These are phyloP conservation scores for Hemileccinum impolitum DNA, from an alignment of 768 basidiomycete species.

Conservation along the genomic window DNA sequence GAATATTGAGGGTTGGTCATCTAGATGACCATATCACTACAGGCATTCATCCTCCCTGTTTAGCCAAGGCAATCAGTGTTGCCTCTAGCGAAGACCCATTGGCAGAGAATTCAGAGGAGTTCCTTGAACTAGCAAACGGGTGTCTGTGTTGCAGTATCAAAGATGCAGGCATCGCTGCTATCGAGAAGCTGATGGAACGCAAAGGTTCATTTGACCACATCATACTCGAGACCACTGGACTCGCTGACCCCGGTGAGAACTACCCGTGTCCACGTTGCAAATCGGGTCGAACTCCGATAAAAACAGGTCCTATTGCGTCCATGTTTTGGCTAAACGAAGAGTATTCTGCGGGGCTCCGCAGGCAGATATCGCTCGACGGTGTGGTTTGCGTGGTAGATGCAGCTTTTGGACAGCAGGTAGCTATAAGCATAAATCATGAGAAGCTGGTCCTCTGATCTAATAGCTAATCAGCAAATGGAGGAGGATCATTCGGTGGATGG, in stretches of 20 bases:
- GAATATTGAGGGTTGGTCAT: slow-evolving; percentile 84
- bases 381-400: slow-evolving; percentile 93
- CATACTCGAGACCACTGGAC: slow-evolving; percentile 90
- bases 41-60: background rate
- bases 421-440: slow-evolving; percentile 31
- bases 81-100: slow-evolving; percentile 61
- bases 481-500: slow-evolving; percentile 66
- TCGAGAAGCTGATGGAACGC: slow-evolving; percentile 84
- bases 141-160: slow-evolving; percentile 99
- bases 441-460: slow-evolving; percentile 4
- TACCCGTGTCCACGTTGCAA: background rate
- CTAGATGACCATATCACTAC: background rate
- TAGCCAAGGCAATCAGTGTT: slow-evolving; percentile 86
- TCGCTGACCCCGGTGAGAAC: slow-evolving; percentile 84
- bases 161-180: slow-evolving; percentile 88
- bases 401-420: slow-evolving; percentile 66
- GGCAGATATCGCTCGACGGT: slow-evolving; percentile 76
- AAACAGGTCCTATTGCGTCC: slow-evolving; percentile 74
- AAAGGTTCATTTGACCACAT: slow-evolving; percentile 95
- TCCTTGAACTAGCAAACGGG: slow-evolving; percentile 92
- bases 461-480: slow-evolving; percentile 68
- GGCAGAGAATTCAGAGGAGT: slow-evolving; percentile 71
- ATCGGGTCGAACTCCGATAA: slow-evolving; percentile 1
- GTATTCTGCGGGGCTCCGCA: slow-evolving; percentile 62
- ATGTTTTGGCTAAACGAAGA: slow-evolving; percentile 90